Percentiles rank a stretch among this genome's conserved stretches.
Evolutionary conservation across 1,284 basidiomycete species (phyloP).

Genomic region (Irpex sp.): DNA sequence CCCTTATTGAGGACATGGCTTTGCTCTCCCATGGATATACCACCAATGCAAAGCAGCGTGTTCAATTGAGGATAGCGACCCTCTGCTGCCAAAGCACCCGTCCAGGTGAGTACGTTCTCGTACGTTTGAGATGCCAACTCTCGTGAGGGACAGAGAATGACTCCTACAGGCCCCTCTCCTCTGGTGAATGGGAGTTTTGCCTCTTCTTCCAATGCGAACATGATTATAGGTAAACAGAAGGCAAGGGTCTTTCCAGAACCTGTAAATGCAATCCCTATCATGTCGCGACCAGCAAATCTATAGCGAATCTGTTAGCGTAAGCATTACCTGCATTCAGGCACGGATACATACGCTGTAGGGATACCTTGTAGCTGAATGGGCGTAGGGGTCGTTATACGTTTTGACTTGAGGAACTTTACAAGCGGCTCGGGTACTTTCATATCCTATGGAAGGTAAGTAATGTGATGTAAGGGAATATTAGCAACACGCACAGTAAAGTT

Average conservation of each 20-base stretch:
- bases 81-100: constrained; percentile 73
- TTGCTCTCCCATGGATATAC: constrained; percentile 97
- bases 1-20: constrained; percentile 86
- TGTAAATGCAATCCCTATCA: constrained; percentile 88
- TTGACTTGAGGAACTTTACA: constrained; percentile 77
- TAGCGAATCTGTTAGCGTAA: constrained; percentile 3
- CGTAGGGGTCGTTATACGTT: constrained; percentile 85
- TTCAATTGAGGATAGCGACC: constrained; percentile 84
- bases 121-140: constrained; percentile 95
- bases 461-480: constrained; percentile 13
- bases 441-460: constrained; percentile 49
- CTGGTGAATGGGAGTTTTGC: constrained; percentile 83
- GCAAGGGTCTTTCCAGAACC: constrained; percentile 76
- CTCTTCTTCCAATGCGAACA: constrained; percentile 94
- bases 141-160: constrained; percentile 93
- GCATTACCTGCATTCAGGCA: not conserved
- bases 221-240: constrained; percentile 92
- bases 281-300: constrained; percentile 86
- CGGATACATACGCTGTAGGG: constrained; percentile 75
- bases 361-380: constrained; percentile 98
- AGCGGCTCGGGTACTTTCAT: constrained; percentile 95
- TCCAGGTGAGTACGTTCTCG: constrained; percentile 90
- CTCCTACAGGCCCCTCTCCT: constrained; percentile 94
- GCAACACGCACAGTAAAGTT: constrained; percentile 69
- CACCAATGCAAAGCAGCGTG: constrained; percentile 92